Conservation (phyloP, 78 protist genomes). For the Dictyostelium discoideum region DNA sequence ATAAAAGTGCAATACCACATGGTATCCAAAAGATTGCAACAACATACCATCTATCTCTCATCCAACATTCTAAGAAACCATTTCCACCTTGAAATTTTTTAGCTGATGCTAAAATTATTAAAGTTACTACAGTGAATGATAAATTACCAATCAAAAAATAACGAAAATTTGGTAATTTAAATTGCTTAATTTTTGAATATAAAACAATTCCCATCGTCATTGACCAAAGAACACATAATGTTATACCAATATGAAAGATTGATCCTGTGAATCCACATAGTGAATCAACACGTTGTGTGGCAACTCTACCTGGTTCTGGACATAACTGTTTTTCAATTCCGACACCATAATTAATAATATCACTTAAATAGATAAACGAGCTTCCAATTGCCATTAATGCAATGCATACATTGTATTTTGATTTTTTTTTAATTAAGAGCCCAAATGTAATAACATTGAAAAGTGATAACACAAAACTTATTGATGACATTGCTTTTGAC, state of each 20-base stretch:
- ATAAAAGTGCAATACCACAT: neutral
- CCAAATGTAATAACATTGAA: slow-evolving; percentile 25
- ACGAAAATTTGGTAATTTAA: neutral
- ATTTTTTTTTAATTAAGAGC: neutral
- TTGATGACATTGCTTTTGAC: slow-evolving; percentile 24
- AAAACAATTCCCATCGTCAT: slow-evolving; percentile 30
- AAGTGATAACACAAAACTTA: slow-evolving; percentile 9
- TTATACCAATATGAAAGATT: slow-evolving; percentile 20
- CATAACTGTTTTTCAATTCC: slow-evolving; percentile 18
- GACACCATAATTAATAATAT: slow-evolving; percentile 1
- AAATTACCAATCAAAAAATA: neutral
- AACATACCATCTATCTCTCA: neutral
- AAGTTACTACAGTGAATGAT: neutral
- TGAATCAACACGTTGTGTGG: slow-evolving; percentile 7
- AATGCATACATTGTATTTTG: slow-evolving; percentile 25
- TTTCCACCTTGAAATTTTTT: neutral
- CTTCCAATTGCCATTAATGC: neutral
- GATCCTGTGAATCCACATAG: slow-evolving; percentile 24
- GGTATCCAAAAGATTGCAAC: slow-evolving; percentile 45
- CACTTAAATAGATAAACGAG: slow-evolving; percentile 3
- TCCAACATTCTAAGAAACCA: slow-evolving; percentile 43
- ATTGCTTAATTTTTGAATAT: neutral
- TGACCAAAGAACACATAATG: slow-evolving; percentile 29
- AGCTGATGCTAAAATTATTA: neutral
- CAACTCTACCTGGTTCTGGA: slow-evolving; percentile 24